Evolutionary conservation across 192 early-diverging fungal species (phyloP), one percentile per base, ranked within the genome.

Genomic region (Coemansia sp.): DNA sequence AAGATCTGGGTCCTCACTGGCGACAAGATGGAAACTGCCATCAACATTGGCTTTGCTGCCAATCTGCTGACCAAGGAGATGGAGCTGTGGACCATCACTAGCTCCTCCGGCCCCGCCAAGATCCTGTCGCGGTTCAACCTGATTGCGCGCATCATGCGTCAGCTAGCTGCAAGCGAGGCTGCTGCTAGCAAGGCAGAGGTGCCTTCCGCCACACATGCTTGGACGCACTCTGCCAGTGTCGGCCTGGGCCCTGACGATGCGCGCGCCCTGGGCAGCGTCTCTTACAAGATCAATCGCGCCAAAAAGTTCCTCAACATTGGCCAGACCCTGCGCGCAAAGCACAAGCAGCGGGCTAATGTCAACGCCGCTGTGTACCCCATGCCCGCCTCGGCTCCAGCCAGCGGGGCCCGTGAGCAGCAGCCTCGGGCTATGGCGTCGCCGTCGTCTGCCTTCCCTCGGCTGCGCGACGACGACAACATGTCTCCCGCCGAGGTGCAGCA

Each of bases 1-100:
- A 95, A 95, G 77, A 74, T 97, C 28, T 99, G 96, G 95, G 94
- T 99, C 33, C 82, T 97, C 63, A 99, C 96, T 2, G 96, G 95
- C 18, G 95, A 99, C 83, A 99, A 99, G 76, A 90, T 91, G 50
- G 95, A 97, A 65, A 99, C 96, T 0, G 96, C 96, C 4, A 96
- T 99, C 77, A 96, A 96, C 73, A 99, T 99, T 84, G 96, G 95
- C 28, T 93, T 92, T 63, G 91, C 94, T 9, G 94, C 93, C 83
- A 96, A 95, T 60, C 78, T 99, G 40, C 79, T 99, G 1, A 86
- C 88, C 36, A 79, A 83, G 28, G 89, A 91, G 40, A 96, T 95
- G 94, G 85, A 89, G 63, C 77, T 94, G n/a, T 87, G 87, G 83
- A 89, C 86, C 21, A 78, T 85, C 50, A 81, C 60, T 65, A 76